Conservation (phyloP, 805 yeast species). For the Saitoella complicata region DNA sequence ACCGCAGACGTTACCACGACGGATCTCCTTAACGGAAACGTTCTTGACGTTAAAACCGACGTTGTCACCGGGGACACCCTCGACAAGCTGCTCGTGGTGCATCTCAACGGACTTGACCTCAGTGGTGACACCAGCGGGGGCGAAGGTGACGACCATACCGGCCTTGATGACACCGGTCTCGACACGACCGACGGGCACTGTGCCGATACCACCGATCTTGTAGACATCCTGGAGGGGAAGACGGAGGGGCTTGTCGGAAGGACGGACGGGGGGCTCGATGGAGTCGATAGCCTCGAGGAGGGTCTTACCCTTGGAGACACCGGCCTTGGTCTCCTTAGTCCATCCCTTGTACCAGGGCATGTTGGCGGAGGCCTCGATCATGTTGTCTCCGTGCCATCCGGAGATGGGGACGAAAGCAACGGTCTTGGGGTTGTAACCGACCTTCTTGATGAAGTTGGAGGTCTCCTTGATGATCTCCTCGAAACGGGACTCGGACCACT, state of each 20-base stretch:
- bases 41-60: conserved; percentile 84
- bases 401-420: conserved; percentile 82
- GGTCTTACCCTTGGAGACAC: conserved; percentile 61
- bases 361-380: conserved; percentile 70
- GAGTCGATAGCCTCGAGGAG: conserved; percentile 74
- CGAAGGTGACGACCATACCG: conserved; percentile 78
- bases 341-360: conserved; percentile 83
- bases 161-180: conserved; percentile 86
- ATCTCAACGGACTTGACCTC: conserved; percentile 80
- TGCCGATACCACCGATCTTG: conserved; percentile 86
- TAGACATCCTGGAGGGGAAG: conserved; percentile 81
- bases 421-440: conserved; percentile 68
- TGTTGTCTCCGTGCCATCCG: conserved; percentile 89
- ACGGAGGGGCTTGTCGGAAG: conserved; percentile 75
- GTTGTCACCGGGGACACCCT: conserved; percentile 84
- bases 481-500: conserved; percentile 71
- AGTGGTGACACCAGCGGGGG: conserved; percentile 83
- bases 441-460: conserved; percentile 67
- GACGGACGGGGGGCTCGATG: conserved; percentile 65
- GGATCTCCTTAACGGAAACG: conserved; percentile 75
- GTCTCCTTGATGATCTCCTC: conserved; percentile 65
- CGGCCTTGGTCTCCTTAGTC: conserved; percentile 62
- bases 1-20: conserved; percentile 88
- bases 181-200: conserved; percentile 88
- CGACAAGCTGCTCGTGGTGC: conserved; percentile 67